Conservation (phyloP, 768 basidiomycete species). For the Kwoniella europaea region DNA sequence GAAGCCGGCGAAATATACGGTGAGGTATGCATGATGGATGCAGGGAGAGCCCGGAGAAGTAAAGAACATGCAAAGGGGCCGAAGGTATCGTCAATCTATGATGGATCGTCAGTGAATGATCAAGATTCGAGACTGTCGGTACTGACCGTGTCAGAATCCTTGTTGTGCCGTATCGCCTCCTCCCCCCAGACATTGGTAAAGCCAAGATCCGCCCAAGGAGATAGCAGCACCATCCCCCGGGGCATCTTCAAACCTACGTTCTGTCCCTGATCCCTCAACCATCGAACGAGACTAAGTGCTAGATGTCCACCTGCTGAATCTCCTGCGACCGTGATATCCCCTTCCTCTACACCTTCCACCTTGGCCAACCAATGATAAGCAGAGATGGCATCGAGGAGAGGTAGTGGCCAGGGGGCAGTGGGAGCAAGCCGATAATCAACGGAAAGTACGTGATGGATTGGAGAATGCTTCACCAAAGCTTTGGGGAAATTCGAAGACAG, state of each 20-base stretch:
- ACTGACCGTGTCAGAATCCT: slow-evolving; percentile 43
- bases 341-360: slow-evolving; percentile 75
- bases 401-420: slow-evolving; percentile 89
- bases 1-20: slow-evolving; percentile 47
- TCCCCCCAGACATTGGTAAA: slow-evolving; percentile 50
- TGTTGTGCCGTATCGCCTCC: slow-evolving; percentile 36
- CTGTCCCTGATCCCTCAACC: slow-evolving; percentile 83
- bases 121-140: no score
- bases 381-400: slow-evolving; percentile 79
- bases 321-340: slow-evolving; percentile 75
- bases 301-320: slow-evolving; percentile 95
- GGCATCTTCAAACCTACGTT: slow-evolving; percentile 64
- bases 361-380: slow-evolving; percentile 86
- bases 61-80: slow-evolving; percentile 51
- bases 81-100: slow-evolving; percentile 49
- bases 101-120: background rate
- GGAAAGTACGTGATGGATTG: slow-evolving; percentile 48
- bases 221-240: slow-evolving; percentile 82
- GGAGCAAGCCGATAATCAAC: slow-evolving; percentile 94
- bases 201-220: slow-evolving; percentile 88
- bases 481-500: slow-evolving; percentile 45
- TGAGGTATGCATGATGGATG: slow-evolving; percentile 38
- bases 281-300: slow-evolving; percentile 80
- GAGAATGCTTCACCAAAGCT: slow-evolving; percentile 39
- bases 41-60: slow-evolving; percentile 45